A percentile compares a stretch with the other conserved stretches of the same genome.
phyloP scores from a whole-genome alignment of 805 yeast genomes.

The Barnettozyma sp. region DNA sequence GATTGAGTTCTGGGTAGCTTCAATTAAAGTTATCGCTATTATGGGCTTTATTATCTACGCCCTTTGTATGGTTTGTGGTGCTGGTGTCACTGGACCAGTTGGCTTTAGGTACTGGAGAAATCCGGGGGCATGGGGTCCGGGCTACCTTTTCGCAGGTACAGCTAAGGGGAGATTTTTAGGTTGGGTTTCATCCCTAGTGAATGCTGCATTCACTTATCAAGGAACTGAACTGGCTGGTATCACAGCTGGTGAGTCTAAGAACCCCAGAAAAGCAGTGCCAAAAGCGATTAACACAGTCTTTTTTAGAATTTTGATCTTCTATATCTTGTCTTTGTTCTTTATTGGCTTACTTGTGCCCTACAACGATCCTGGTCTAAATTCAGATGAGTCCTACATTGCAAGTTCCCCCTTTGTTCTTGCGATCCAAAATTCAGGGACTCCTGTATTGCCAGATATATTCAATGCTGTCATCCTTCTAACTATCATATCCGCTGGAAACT shows the following conservation, averaged over 20 bases:
- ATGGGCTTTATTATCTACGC: slow-evolving; percentile 8
- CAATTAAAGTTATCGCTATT: slow-evolving; percentile 9
- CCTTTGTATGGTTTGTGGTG: slow-evolving; percentile 10
- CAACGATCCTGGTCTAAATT: slow-evolving; percentile 5
- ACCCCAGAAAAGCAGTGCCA: slow-evolving; percentile 11
- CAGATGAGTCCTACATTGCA: slow-evolving; percentile 5
- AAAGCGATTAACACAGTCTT: slow-evolving; percentile 11
- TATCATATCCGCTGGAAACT: slow-evolving; percentile 67
- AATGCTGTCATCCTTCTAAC: slow-evolving; percentile 63
- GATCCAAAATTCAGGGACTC: slow-evolving; percentile 9
- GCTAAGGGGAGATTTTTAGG: slow-evolving; percentile 8
- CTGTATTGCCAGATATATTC: slow-evolving; percentile 54
- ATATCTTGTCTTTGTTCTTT: slow-evolving; percentile 7
- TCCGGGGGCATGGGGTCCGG: slow-evolving; percentile 12
- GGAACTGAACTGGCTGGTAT: slow-evolving; percentile 11
- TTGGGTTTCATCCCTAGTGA: slow-evolving; percentile 8
- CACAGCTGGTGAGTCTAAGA: slow-evolving; percentile 10
- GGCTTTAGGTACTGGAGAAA: slow-evolving; percentile 12
- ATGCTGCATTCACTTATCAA: slow-evolving; percentile 10
- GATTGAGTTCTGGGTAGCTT: slow-evolving; percentile 9
- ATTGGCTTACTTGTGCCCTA: slow-evolving; percentile 9
- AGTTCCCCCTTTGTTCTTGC: slow-evolving; percentile 9
- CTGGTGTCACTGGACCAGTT: slow-evolving; percentile 8
- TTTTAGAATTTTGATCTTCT: slow-evolving; percentile 8
- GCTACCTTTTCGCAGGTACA: slow-evolving; percentile 6